Conservation (phyloP, 139 green algal species). For the Raphidocelis subcapitata region DNA sequence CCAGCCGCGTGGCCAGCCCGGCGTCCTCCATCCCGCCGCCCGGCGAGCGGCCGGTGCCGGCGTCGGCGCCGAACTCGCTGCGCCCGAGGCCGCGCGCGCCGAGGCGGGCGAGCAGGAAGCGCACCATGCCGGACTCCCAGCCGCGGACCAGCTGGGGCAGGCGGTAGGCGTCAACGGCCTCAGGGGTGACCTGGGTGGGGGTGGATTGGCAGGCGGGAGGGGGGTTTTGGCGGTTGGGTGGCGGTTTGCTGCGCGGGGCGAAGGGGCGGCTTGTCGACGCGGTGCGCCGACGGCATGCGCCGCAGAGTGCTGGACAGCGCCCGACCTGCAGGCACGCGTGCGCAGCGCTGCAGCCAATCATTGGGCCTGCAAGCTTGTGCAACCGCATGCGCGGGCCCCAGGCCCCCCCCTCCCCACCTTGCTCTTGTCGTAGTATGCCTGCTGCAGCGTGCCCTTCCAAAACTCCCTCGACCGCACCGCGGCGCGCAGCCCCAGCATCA, state of each 20-base stretch:
- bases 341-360: too few species aligned
- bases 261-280: too few species aligned
- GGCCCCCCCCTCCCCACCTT: constrained; percentile 19
- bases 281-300: too few species aligned
- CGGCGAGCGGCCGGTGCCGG: neutral
- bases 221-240: too few species aligned
- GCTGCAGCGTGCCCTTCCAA: constrained; percentile 49
- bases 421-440: constrained; percentile 46
- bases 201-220: neutral
- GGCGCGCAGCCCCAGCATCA: constrained; percentile 61
- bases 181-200: constrained; percentile 14
- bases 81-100: neutral
- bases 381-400: too few species aligned
- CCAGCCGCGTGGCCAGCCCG: constrained; percentile 42
- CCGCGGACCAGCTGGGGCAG: constrained; percentile 70
- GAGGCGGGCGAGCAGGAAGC: constrained; percentile 12
- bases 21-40: constrained; percentile 23
- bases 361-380: too few species aligned
- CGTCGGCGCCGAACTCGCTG: neutral
- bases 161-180: constrained; percentile 72
- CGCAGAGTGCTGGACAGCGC: too few species aligned
- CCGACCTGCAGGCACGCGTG: too few species aligned
- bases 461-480: constrained; percentile 62
- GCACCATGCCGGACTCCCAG: constrained; percentile 60
- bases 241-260: too few species aligned